A percentile compares a stretch with the other conserved stretches of the same genome.
Conservation (phyloP, 345 rosid species). For the Euphorbia lathyris region DNA sequence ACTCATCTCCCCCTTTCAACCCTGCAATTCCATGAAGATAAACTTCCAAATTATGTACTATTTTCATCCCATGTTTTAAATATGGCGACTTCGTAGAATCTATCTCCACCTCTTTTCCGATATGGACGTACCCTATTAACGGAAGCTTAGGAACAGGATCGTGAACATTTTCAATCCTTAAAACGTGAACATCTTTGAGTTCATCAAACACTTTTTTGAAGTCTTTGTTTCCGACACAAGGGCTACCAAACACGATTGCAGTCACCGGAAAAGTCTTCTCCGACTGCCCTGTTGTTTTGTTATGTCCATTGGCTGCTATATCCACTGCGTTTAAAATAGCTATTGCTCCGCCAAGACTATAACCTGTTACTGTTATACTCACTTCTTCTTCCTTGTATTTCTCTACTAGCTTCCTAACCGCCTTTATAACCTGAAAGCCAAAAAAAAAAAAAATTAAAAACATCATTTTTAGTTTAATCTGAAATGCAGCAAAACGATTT, state of each 20-base stretch:
- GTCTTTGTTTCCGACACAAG: slow-evolving; percentile 33
- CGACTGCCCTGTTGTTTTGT: slow-evolving; percentile 14
- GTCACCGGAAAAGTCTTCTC: slow-evolving; percentile 31
- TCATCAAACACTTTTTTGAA: slow-evolving; percentile 26
- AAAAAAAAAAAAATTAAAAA: background rate
- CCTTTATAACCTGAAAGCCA: background rate
- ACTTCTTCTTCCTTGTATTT: background rate
- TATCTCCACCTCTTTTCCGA: slow-evolving; percentile 36
- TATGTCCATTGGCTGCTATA: slow-evolving; percentile 24
- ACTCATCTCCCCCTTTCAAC: slow-evolving; percentile 16
- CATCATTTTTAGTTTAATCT: too few species aligned
- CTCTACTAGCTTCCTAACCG: slow-evolving; percentile 5
- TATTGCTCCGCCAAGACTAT: slow-evolving; percentile 1
- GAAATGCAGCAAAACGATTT: too few species aligned
- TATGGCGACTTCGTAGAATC: slow-evolving; percentile 38
- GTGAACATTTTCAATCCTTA: slow-evolving; percentile 33
- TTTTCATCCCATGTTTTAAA: slow-evolving; percentile 20
- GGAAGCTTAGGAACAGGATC: slow-evolving; percentile 38
- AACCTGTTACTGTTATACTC: slow-evolving; percentile 2
- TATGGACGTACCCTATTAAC: slow-evolving; percentile 12
- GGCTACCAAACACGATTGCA: slow-evolving; percentile 40
- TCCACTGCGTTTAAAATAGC: background rate
- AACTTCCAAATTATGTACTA: slow-evolving; percentile 32
- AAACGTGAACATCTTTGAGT: slow-evolving; percentile 22
- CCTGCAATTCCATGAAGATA: slow-evolving; percentile 47